Conservation (phyloP, 176 grass and related monocot species). For the Oryza glumipatula region DNA sequence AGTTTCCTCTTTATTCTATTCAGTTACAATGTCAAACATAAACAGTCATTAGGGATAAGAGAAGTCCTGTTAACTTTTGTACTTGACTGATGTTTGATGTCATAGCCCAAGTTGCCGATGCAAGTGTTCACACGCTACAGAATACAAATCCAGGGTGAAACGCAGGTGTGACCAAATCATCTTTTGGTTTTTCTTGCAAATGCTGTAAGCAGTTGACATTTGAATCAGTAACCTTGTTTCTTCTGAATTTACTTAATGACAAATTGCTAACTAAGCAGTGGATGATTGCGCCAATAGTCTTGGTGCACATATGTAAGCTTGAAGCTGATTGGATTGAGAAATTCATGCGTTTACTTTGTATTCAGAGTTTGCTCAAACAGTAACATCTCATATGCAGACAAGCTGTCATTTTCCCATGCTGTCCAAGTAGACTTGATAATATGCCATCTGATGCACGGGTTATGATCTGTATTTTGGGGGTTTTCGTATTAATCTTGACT, state of each 20-base stretch:
- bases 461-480: slow-evolving; percentile 3
- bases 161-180: slow-evolving; percentile 28
- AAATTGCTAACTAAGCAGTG: slow-evolving; percentile 1
- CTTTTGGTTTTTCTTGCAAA: slow-evolving; percentile 40
- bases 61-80: slow-evolving; percentile 27
- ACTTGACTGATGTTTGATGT: slow-evolving; percentile 31
- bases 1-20: slow-evolving; percentile 29
- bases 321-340: slow-evolving; percentile 26
- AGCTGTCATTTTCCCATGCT: slow-evolving; percentile 32
- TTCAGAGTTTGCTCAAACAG: slow-evolving; percentile 22
- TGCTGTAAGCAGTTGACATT: slow-evolving; percentile 52
- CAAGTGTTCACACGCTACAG: slow-evolving; percentile 41
- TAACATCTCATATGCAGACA: slow-evolving; percentile 22
- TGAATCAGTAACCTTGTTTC: slow-evolving; percentile 34
- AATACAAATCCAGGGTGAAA: background rate
- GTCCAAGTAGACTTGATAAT: slow-evolving; percentile 29
- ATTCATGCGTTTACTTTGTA: slow-evolving; percentile 40
- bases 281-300: slow-evolving; percentile 13
- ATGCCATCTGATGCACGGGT: background rate
- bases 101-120: slow-evolving; percentile 40
- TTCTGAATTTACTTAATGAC: slow-evolving; percentile 13
- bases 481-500: slow-evolving; percentile 1
- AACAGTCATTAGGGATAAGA: slow-evolving; percentile 33
- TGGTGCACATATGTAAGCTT: slow-evolving; percentile 4
- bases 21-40: slow-evolving; percentile 46